Base-by-base conservation (phyloP, 257 asterid species). In the Nyctanthes arbortristis region DNA sequence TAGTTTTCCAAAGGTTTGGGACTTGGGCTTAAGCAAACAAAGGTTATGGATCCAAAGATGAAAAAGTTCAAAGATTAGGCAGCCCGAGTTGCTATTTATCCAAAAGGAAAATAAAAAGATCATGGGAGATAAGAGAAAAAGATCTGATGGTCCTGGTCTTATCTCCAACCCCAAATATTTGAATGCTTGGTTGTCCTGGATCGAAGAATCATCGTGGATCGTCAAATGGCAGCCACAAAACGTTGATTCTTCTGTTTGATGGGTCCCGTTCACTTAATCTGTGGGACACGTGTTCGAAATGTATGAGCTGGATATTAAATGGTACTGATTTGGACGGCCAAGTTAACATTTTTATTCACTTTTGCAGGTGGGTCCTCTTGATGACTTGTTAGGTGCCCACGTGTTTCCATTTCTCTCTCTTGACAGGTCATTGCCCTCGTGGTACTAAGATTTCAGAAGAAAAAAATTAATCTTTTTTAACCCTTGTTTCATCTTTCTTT, bases 161-260 rank as follows among this genome's bases (percentile, higher is more conserved):
- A 84, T 84, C 88, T 35, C 39, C 34, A 56, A 55, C n/a, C n/a
- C 30, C 24, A 55, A 75, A 63, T 60, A 68, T 58, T 33, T 49
- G 31, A 4, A 45, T 45, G 76, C 72, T 16, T 16, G 57, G 68
- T 66, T 80, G 58, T 75, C 77, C n/a, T n/a, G n/a, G n/a, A n/a
- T 31, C 2, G 22, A 8, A 0, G 3, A 2, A 61, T 66, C 63
- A 70, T 61, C 12, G 36, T 45, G 67, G 72, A 68, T 63, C 68
- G 65, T 20, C 69, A 73, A 84, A 75, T 11, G 14, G 29, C 66
- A 84, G 76, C 93, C 93, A 87, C 83, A 33, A 79, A 63, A 43
- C 63, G 33, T 61, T 34, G 68, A 75, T 79, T 71, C 83, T 71
- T 52, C 4, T 9, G 1, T 0, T 4, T 1, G 65, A n/a, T 35